Evolutionary conservation across 2,329 filamentous ascomycete genomes (phyloP).

Genomic region (Stagonosporopsis rhizophila): DNA sequence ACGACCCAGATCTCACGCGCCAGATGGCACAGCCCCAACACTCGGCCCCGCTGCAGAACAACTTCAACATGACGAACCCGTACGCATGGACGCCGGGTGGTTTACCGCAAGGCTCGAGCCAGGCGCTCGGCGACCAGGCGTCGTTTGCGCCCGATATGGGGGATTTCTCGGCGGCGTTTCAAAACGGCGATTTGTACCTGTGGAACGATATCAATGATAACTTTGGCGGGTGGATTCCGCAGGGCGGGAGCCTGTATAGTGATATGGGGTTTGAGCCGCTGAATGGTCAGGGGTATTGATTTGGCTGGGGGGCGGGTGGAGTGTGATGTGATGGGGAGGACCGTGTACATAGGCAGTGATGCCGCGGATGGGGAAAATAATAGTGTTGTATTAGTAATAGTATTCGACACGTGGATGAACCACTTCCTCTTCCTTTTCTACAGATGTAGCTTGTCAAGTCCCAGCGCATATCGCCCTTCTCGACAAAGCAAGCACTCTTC

Average conservation of each 20-base stretch:
- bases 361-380: neutral
- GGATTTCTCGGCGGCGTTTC: conserved; percentile 44
- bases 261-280: conserved; percentile 35
- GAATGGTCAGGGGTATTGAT: conserved; percentile 29
- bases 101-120: neutral
- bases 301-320: neutral
- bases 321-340: too few species aligned
- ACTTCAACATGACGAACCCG: conserved; percentile 20
- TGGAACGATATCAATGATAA: conserved; percentile 47
- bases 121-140: conserved; percentile 21
- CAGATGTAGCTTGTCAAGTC: too few species aligned
- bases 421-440: too few species aligned
- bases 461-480: too few species aligned
- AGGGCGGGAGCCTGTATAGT: conserved; percentile 32
- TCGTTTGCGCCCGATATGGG: conserved; percentile 36
- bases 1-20: neutral
- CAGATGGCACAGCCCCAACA: neutral
- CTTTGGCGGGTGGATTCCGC: conserved; percentile 42
- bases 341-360: neutral
- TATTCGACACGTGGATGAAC: too few species aligned
- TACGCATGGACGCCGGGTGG: conserved; percentile 16
- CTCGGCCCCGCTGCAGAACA: neutral
- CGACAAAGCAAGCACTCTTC: neutral
- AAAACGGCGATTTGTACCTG: conserved; percentile 47
- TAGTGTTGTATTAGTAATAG: neutral